Conservation (phyloP, 2,329 filamentous ascomycete genomes). For the Westerdykella ornata region DNA sequence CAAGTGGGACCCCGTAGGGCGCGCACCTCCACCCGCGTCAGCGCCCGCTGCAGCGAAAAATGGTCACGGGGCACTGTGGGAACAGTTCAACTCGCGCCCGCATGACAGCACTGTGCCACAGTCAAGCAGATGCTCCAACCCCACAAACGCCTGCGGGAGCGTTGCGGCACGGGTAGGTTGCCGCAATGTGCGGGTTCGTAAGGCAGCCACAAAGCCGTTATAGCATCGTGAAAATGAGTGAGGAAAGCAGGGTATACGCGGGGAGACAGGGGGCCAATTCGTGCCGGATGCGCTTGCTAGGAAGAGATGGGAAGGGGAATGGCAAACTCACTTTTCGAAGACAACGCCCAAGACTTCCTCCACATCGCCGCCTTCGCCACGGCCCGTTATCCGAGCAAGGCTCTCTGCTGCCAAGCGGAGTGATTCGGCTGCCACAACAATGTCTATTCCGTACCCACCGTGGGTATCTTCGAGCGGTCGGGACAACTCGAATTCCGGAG, state of each 20-base stretch:
- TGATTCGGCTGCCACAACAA: slow-evolving; percentile 85
- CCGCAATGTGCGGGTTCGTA: neutral
- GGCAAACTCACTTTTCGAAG: slow-evolving; percentile 77
- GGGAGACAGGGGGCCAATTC: neutral
- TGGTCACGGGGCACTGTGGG: neutral
- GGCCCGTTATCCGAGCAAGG: slow-evolving; percentile 74
- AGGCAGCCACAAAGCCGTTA: neutral
- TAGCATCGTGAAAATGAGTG: neutral
- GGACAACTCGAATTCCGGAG: slow-evolving; percentile 1
- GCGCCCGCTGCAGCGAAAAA: neutral
- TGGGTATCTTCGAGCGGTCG: slow-evolving; percentile 4
- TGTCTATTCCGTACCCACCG: slow-evolving; percentile 52
- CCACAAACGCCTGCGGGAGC: neutral
- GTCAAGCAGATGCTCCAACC: neutral
- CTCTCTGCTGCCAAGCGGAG: slow-evolving; percentile 52
- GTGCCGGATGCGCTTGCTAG: neutral
- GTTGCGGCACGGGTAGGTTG: neutral
- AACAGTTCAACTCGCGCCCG: neutral
- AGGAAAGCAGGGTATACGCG: neutral
- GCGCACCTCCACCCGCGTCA: neutral
- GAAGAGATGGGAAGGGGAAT: slow-evolving; percentile 4
- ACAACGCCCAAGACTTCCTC: slow-evolving; percentile 95
- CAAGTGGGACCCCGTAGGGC: slow-evolving; percentile 6
- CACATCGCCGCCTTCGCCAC: slow-evolving; percentile 77
- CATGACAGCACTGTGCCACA: neutral